Evolutionary conservation across 148 eudicot species (phyloP), one percentile per base, ranked within the genome.

Genomic region (Fagopyrum tataricum): DNA sequence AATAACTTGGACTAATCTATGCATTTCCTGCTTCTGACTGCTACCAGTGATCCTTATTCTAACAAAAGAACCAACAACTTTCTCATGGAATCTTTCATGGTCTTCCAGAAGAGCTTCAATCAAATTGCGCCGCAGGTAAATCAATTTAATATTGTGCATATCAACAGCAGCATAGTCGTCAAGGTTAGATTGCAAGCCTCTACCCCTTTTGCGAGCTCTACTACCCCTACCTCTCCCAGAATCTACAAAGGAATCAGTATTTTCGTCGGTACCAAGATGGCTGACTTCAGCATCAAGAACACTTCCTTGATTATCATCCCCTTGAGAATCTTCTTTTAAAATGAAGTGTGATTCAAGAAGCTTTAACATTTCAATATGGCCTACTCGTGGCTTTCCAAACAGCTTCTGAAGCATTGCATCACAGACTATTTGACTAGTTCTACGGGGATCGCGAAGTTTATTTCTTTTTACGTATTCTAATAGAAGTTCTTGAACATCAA

Each of bases 131-230:
- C 97, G 87, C 51, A 96, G 76, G 84, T 84, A 96, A 71, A 96
- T 96, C 76, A 92, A 83, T 81, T 76, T 82, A 73, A 96, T 96
- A 70, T 96, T 96, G 78, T 96, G 96, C 75, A 84, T 87, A 87
- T 96, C 97, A 67, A 96, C 89, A 66, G 99, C 97, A 46, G 99
- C 99, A 86, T 96, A 96, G 75, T 96, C 99, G 61, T 90, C 91
- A 37, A 88, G 83, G 81, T 96, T 92, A 21, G 96, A 88, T 71
- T 89, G 99, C 37, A 80, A 80, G 48, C 84, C 94, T 77, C 88
- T 80, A 24, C 83, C 87, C 78, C 84, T 90, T 75, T 77, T 92
- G 59, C 96, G 97, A 43, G 78, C 64, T 83, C 85, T 89, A 23
- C 82, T 85, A 44, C 85, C 92, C 89, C 70, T 92, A 31, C 81